Evolutionary conservation across 208 protist genomes (phyloP).

Genomic region (Wallacemonas sp.): DNA sequence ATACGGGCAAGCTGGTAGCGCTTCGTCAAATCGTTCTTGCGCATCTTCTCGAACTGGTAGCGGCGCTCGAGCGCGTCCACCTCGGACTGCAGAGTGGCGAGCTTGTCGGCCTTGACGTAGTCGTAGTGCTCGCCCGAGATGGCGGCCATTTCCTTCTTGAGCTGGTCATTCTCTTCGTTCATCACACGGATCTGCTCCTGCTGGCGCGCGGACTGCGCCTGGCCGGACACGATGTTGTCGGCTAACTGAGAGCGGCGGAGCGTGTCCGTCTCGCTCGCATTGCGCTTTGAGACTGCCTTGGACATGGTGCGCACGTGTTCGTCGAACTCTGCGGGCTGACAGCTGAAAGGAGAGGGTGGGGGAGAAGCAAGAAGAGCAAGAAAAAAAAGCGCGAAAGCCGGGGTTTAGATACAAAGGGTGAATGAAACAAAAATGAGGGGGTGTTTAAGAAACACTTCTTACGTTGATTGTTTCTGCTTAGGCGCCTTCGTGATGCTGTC

Average conservation of each 20-base stretch:
- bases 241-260: slow-evolving; percentile 69
- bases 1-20: slow-evolving; percentile 84
- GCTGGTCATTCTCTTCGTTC: slow-evolving; percentile 82
- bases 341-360: not conserved
- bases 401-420: not conserved
- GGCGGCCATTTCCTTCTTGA: slow-evolving; percentile 87
- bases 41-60: slow-evolving; percentile 93
- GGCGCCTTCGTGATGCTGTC: not conserved
- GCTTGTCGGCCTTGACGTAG: slow-evolving; percentile 89
- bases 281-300: slow-evolving; percentile 1
- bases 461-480: not conserved
- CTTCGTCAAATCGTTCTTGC: slow-evolving; percentile 89
- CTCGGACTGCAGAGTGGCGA: slow-evolving; percentile 77
- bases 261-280: slow-evolving; percentile 32
- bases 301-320: slow-evolving; percentile 21
- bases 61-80: slow-evolving; percentile 88
- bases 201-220: slow-evolving; percentile 70
- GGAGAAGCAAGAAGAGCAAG: not conserved
- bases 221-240: slow-evolving; percentile 51
- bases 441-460: slow-evolving; percentile 15
- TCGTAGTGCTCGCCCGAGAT: slow-evolving; percentile 74
- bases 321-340: too few species aligned
- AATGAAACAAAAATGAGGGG: not conserved
- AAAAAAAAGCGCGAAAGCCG: not conserved
- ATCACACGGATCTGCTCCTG: slow-evolving; percentile 78